phyloP scores from a whole-genome alignment of 2,329 filamentous ascomycete species.

The Pseudonectria buxi region DNA sequence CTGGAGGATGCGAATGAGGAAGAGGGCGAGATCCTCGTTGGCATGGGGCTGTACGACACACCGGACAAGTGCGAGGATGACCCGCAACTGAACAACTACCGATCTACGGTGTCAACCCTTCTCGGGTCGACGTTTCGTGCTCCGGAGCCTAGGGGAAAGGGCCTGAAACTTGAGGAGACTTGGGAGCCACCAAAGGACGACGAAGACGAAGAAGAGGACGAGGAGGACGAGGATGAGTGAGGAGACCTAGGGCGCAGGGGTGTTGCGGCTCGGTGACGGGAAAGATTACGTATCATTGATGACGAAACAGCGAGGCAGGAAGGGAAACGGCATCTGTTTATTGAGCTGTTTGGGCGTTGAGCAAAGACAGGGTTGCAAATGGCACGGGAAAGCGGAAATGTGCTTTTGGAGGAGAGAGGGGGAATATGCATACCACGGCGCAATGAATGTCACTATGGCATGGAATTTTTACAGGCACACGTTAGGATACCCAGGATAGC shows the following conservation, averaged over 20 bases:
- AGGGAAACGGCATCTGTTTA: too few relatives aligned
- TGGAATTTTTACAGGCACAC: background rate
- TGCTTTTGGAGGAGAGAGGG: background rate
- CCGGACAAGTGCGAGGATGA: slow-evolving; percentile 52
- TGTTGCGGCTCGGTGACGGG: too few relatives aligned
- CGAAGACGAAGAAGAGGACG: slow-evolving; percentile 47
- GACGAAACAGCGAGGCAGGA: too few relatives aligned
- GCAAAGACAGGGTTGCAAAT: too few relatives aligned
- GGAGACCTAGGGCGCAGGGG: slow-evolving; percentile 31
- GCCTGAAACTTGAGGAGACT: slow-evolving; percentile 73
- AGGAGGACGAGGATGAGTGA: slow-evolving; percentile 36
- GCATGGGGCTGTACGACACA: slow-evolving; percentile 73
- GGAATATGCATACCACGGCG: background rate
- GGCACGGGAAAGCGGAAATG: background rate
- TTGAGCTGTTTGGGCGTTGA: too few relatives aligned
- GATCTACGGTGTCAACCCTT: slow-evolving; percentile 47
- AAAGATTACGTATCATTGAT: too few relatives aligned
- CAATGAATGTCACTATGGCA: background rate
- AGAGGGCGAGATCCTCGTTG: slow-evolving; percentile 68
- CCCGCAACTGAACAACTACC: slow-evolving; percentile 46
- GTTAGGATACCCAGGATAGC: background rate
- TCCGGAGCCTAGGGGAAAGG: slow-evolving; percentile 55
- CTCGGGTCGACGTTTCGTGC: slow-evolving; percentile 42
- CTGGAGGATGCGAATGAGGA: slow-evolving; percentile 45
- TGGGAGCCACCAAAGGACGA: slow-evolving; percentile 64